Conservation (phyloP, 768 basidiomycete genomes). For the Kwoniella newhampshirensis region DNA sequence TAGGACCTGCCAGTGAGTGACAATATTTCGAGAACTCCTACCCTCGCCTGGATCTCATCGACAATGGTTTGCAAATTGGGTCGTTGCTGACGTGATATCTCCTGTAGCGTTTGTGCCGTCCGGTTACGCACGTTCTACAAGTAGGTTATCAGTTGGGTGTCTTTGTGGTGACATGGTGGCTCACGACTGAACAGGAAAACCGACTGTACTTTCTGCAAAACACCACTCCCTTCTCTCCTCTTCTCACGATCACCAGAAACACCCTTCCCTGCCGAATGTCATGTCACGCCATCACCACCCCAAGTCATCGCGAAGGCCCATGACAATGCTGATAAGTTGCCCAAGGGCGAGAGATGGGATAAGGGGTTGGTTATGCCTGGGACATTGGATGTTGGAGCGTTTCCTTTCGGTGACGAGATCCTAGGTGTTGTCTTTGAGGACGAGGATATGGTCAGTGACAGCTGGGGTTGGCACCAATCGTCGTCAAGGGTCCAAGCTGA, state of each 20-base stretch:
- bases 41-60: background rate
- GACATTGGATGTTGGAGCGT: constrained; percentile 38
- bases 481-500: background rate
- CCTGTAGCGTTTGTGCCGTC: constrained; percentile 70
- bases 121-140: constrained; percentile 89
- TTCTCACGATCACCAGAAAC: constrained; percentile 44
- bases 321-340: constrained; percentile 33
- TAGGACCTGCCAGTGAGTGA: constrained; percentile 73
- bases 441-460: constrained; percentile 60
- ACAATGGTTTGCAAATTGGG: no score
- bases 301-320: constrained; percentile 37
- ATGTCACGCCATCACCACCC: constrained; percentile 31
- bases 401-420: constrained; percentile 49
- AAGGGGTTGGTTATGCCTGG: constrained; percentile 40
- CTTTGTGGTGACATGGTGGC: background rate
- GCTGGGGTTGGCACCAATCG: no score
- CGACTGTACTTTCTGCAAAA: constrained; percentile 95
- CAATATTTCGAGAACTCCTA: background rate
- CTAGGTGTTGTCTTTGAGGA: constrained; percentile 81
- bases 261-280: constrained; percentile 43
- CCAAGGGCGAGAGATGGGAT: constrained; percentile 38
- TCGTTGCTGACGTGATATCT: constrained; percentile 11
- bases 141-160: constrained; percentile 24
- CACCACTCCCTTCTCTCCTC: constrained; percentile 37
- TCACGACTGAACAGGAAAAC: constrained; percentile 57